These are phyloP conservation scores for Sporothrix euskadiensis DNA, from an alignment of 2,329 filamentous ascomycete genomes.

Conservation along the genomic window DNA sequence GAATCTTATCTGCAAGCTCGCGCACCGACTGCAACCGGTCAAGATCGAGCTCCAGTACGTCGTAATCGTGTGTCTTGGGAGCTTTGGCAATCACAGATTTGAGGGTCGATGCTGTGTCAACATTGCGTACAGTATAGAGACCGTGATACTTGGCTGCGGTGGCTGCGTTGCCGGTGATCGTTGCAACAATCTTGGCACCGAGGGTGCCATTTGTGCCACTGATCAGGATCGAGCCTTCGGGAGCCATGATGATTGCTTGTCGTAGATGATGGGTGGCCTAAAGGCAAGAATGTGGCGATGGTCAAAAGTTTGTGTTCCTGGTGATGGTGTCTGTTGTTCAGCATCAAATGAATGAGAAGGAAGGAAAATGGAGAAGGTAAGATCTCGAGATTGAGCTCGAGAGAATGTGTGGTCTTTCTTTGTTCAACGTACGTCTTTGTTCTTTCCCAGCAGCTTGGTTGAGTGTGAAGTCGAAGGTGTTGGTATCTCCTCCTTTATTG, in stretches of 20 bases:
- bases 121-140: conserved; percentile 30
- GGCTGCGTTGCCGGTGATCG: conserved; percentile 15
- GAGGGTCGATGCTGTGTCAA: conserved; percentile 24
- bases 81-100: conserved; percentile 24
- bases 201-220: conserved; percentile 32
- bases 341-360: neutral
- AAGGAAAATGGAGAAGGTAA: neutral
- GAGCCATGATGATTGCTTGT: conserved; percentile 18
- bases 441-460: neutral
- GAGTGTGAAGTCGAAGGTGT: neutral
- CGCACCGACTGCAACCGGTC: conserved; percentile 30
- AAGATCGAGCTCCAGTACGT: conserved; percentile 32
- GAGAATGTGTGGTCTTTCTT: conserved; percentile 1
- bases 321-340: neutral
- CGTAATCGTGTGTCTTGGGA: conserved; percentile 24
- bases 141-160: conserved; percentile 24
- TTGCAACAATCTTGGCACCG: conserved; percentile 27
- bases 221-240: conserved; percentile 30
- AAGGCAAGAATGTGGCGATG: neutral
- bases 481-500: neutral
- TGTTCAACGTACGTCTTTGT: neutral
- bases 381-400: neutral
- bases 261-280: neutral
- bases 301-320: neutral
- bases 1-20: conserved; percentile 30